Evolutionary conservation across 108 stramenopile genomes (phyloP), one percentile per base, ranked within the genome.

Genomic region (Skeletonema tropicum): DNA sequence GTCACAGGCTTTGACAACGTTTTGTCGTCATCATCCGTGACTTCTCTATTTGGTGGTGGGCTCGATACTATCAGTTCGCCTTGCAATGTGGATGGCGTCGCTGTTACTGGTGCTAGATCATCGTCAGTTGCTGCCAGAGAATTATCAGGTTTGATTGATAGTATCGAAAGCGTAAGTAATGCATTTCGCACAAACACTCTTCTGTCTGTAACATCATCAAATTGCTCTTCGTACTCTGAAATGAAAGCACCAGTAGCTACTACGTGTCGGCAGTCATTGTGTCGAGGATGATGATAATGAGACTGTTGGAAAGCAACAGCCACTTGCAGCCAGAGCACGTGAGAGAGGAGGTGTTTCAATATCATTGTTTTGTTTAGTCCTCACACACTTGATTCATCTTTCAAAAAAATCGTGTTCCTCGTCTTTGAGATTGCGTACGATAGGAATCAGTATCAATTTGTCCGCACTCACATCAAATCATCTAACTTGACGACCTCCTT

Each of bases 11-110:
- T 73, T 13, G 42, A n/a, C 64, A 6, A 23, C 14, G 2, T 48
- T 14, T 30, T 48, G 36, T 14, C 60, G 29, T 31, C 36, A 14
- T 69, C 73, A 13, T 26, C 17, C 29, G 67, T 32, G 35, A n/a
- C 31, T 29, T 5, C 57, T 21, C 78, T 57, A 52, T 68, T 67
- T 26, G 78, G 78, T 11, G 66, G 78, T 29, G 78, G 78, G 5
- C 25, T 10, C 31, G 73, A 74, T 10, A 60, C 66, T 15, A 57
- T 31, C 2, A 79, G 73, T 31, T 74, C 66, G 23, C 78, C 78
- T 61, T 79, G 73, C 14, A 67, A 67, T 14, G 46, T 45, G 8
- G 78, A 79, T 39, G 78, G 78, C 38, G 78, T 79, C 26, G 76
- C 65, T 5, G 64, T 21, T 21, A 62, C 49, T 65, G 61, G 31